A percentile compares a stretch with the other conserved stretches of the same genome.
Conservation (phyloP, 2,329 filamentous ascomycete genomes). For the Xylariaceae sp. region DNA sequence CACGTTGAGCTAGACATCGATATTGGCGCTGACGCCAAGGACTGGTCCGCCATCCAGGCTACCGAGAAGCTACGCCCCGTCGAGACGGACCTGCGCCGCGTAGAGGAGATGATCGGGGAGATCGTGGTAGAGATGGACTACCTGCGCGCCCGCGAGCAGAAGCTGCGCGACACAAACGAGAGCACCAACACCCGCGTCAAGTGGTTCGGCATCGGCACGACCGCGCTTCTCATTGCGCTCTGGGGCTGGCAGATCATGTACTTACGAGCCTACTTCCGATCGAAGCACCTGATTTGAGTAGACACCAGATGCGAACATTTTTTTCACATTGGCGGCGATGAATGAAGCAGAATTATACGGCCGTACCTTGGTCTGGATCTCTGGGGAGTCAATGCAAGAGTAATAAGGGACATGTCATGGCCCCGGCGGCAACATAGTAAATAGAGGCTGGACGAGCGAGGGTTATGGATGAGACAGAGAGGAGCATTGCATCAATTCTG, state of each 20-base stretch:
- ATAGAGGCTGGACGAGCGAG: background rate
- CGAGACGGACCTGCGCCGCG: slow-evolving; percentile 86
- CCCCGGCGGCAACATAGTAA: background rate
- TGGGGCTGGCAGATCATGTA: slow-evolving; percentile 98
- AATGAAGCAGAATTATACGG: background rate
- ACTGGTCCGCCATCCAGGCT: slow-evolving; percentile 95
- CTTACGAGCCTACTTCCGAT: slow-evolving; percentile 93
- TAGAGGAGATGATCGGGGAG: slow-evolving; percentile 86
- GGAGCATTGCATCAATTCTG: slow-evolving; percentile 11
- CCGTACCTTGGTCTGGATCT: background rate
- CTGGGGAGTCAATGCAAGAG: background rate
- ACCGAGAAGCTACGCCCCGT: slow-evolving; percentile 97
- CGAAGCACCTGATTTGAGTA: slow-evolving; percentile 35
- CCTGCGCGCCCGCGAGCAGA: slow-evolving; percentile 83
- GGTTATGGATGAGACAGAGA: slow-evolving; percentile 12
- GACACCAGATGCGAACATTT: background rate
- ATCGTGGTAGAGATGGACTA: slow-evolving; percentile 96
- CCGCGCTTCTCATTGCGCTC: slow-evolving; percentile 81
- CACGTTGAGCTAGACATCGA: slow-evolving; percentile 90
- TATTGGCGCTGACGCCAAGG: slow-evolving; percentile 93
- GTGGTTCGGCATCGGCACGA: slow-evolving; percentile 95
- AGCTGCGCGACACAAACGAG: slow-evolving; percentile 96
- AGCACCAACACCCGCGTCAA: slow-evolving; percentile 98
- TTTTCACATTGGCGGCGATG: background rate
- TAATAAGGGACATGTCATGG: background rate